Evolutionary conservation across 192 early-diverging fungal species (phyloP).

Genomic region (Powellomyces hirtus): DNA sequence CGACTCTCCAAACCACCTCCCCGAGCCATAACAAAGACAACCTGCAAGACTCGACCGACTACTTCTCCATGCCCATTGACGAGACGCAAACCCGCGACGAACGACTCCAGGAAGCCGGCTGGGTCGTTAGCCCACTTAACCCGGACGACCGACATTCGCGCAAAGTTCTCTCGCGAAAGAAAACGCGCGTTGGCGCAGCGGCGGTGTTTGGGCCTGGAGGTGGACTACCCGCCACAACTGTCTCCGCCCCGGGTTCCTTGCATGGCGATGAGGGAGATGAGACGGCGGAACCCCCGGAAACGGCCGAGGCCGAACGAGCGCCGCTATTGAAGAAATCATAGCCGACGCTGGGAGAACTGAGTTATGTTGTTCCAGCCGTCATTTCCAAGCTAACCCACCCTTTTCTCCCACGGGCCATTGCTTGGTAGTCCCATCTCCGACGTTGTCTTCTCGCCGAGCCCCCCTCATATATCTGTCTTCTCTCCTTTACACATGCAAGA

Average conservation of each 20-base stretch:
- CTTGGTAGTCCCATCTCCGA: too few species aligned
- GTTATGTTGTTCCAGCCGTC: too few species aligned
- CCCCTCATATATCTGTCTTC: too few species aligned
- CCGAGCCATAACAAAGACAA: too few species aligned
- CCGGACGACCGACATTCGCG: slow-evolving; percentile 10
- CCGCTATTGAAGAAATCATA: neutral
- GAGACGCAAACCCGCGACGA: slow-evolving; percentile 8
- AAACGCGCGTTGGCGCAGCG: neutral
- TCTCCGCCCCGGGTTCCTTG: neutral
- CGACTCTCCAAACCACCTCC: too few species aligned
- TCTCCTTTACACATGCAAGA: too few species aligned
- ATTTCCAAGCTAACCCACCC: too few species aligned
- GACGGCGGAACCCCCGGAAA: neutral
- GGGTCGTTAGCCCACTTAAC: slow-evolving; percentile 8
- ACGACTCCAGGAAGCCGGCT: slow-evolving; percentile 22
- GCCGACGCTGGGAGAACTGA: too few species aligned
- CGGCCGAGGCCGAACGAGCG: neutral
- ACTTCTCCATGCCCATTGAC: neutral
- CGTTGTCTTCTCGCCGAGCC: too few species aligned
- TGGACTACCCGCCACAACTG: neutral
- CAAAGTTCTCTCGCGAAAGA: slow-evolving; percentile 1
- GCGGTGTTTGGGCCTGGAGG: neutral
- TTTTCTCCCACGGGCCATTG: too few species aligned
- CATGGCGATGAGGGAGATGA: neutral
- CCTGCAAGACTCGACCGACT: neutral